Evolutionary conservation across 2,329 filamentous ascomycete species (phyloP).

Genomic region (Talaromyces sp.): DNA sequence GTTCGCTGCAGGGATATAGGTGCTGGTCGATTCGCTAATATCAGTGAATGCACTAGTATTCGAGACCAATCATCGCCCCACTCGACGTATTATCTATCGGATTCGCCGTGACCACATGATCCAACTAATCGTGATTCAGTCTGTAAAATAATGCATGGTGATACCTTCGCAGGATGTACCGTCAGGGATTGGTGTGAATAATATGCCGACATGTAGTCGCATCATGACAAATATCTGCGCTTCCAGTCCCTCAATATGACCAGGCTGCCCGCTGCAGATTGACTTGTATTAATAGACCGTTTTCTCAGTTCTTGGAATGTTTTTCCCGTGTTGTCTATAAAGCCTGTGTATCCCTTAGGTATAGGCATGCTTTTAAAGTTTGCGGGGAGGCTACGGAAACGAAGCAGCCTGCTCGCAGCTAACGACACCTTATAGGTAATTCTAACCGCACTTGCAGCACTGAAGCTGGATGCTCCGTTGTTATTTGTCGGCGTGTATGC

Average conservation of each 20-base stretch:
- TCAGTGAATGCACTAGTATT: background rate
- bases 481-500: background rate
- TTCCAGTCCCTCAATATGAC: background rate
- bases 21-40: background rate
- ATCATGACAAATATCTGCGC: background rate
- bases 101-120: background rate
- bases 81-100: background rate
- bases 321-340: background rate
- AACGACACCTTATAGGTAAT: background rate
- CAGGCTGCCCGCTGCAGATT: background rate
- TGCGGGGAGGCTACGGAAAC: background rate
- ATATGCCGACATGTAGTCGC: background rate
- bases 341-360: background rate
- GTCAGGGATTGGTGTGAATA: background rate
- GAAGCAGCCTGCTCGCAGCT: background rate
- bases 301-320: background rate
- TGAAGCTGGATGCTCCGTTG: background rate
- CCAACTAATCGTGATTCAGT: background rate
- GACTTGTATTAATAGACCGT: background rate
- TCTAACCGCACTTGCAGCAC: background rate
- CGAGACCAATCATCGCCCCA: background rate
- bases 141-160: background rate
- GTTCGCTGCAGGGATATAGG: background rate
- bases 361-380: background rate
- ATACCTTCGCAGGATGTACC: background rate